Evolutionary conservation across 768 basidiomycete genomes (phyloP).

Genomic region (Mycena rosella): DNA sequence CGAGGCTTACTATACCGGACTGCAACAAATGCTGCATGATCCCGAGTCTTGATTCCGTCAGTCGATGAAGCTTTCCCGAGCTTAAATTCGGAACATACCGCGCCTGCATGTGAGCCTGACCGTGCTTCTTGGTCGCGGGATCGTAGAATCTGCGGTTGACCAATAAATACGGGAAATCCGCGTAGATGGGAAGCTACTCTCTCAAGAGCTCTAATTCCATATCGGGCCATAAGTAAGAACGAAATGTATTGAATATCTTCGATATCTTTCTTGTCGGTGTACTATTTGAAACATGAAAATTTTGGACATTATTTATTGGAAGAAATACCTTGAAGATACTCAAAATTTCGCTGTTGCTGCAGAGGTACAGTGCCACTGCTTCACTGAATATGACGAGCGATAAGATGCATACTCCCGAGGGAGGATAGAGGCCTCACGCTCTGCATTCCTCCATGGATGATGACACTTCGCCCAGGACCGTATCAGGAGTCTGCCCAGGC

Average conservation of each 20-base stretch:
- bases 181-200: no score
- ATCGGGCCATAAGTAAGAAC: conserved; percentile 89
- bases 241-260: conserved; percentile 87
- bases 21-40: conserved; percentile 85
- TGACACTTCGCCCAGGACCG: conserved; percentile 88
- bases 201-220: conserved; percentile 82
- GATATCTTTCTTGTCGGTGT: conserved; percentile 72
- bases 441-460: conserved; percentile 95
- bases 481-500: conserved; percentile 85
- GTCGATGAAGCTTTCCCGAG: no score
- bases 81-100: conserved; percentile 65
- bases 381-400: conserved; percentile 51
- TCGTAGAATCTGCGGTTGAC: no score
- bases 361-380: conserved; percentile 84
- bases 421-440: conserved; percentile 86
- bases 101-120: conserved; percentile 93
- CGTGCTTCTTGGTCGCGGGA: conserved; percentile 81
- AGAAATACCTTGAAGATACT: conserved; percentile 77
- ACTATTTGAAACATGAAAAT: conserved; percentile 54
- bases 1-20: conserved; percentile 75
- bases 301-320: not conserved
- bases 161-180: no score
- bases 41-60: conserved; percentile 65
- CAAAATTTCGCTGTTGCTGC: conserved; percentile 80
- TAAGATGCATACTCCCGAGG: conserved; percentile 54